These are phyloP conservation scores for Botrytis hyacinthi DNA, from an alignment of 2,329 filamentous ascomycete species.

Conservation along the genomic window DNA sequence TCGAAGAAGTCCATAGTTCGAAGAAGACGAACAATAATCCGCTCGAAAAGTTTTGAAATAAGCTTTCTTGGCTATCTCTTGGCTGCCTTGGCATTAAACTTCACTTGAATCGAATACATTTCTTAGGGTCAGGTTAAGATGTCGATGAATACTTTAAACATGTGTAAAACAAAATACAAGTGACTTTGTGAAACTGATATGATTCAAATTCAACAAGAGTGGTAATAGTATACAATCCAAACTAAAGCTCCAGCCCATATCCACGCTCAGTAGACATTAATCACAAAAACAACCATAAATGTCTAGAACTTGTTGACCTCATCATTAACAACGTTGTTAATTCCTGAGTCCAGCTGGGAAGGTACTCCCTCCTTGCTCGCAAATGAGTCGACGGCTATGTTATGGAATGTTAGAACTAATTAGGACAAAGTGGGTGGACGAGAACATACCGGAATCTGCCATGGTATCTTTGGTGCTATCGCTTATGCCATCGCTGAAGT, in stretches of 20 bases:
- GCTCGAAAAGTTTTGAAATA: not conserved
- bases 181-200: not conserved
- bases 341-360: constrained; percentile 37
- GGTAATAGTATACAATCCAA: not conserved
- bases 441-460: constrained; percentile 38
- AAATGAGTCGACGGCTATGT: constrained; percentile 38
- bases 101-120: not conserved
- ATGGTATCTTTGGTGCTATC: constrained; percentile 39
- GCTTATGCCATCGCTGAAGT: constrained; percentile 28
- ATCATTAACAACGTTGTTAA: constrained; percentile 24
- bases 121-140: not conserved
- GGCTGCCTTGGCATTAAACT: not conserved
- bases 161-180: not conserved
- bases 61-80: not conserved
- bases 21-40: not conserved
- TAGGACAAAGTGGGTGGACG: not conserved
- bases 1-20: not conserved
- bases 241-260: not conserved
- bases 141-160: not conserved
- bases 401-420: not conserved
- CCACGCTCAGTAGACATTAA: not conserved
- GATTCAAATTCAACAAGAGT: not conserved
- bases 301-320: constrained; percentile 9
- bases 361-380: constrained; percentile 40
- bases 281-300: not conserved